Evolutionary conservation across 176 grass and related monocot species (phyloP).

Genomic region (Stipa capillata): DNA sequence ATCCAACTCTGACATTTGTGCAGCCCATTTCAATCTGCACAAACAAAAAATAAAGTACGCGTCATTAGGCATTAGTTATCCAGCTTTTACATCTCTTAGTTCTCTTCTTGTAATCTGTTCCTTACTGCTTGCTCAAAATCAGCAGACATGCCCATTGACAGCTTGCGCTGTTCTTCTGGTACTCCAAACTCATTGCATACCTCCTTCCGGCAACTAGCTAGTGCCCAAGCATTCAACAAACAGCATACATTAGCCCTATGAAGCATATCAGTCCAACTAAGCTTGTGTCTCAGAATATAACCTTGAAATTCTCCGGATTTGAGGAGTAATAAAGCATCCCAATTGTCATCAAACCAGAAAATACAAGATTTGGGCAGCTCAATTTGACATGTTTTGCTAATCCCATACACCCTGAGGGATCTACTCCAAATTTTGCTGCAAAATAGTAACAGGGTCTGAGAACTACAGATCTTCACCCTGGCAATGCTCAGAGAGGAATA

Average conservation of each 20-base stretch:
- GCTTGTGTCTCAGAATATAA: neutral
- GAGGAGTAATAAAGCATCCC: slow-evolving; percentile 91
- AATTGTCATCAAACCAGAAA: slow-evolving; percentile 90
- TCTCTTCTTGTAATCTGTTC: neutral
- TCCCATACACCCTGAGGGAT: slow-evolving; percentile 59
- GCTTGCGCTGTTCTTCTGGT: slow-evolving; percentile 54
- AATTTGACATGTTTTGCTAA: slow-evolving; percentile 81
- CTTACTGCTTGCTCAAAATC: slow-evolving; percentile 91
- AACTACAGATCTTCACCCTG: neutral
- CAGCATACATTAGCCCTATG: neutral
- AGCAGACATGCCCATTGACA: slow-evolving; percentile 93
- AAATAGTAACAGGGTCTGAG: neutral
- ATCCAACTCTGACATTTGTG: slow-evolving; percentile 73
- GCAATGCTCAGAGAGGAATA: neutral
- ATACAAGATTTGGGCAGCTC: slow-evolving; percentile 68
- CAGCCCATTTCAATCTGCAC: slow-evolving; percentile 77
- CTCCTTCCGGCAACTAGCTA: slow-evolving; percentile 39
- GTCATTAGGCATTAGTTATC: neutral
- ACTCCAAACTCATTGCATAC: slow-evolving; percentile 66
- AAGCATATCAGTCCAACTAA: neutral
- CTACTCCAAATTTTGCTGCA: slow-evolving; percentile 82
- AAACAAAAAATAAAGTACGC: neutral
- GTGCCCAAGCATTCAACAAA: slow-evolving; percentile 29
- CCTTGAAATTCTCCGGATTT: slow-evolving; percentile 84
- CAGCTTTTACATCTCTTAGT: neutral